Evolutionary conservation across 2,329 filamentous ascomycete genomes (phyloP).

Genomic region (Scytalidium sp.): DNA sequence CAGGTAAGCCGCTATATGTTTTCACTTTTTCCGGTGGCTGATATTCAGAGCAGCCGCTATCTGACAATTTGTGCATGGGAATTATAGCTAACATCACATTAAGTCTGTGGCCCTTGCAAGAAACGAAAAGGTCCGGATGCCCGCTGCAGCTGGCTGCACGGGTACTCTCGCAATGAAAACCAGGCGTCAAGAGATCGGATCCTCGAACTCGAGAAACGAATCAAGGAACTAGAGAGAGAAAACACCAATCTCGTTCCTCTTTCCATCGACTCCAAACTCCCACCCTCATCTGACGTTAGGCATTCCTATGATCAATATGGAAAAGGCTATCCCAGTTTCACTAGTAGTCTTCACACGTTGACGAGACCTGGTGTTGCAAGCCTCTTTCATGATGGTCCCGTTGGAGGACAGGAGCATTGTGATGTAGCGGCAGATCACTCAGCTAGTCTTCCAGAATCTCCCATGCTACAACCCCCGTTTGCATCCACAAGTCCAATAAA

Average conservation of each 20-base stretch:
- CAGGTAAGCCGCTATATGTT: neutral
- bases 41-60: neutral
- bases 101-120: neutral
- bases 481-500: neutral
- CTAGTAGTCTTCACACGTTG: neutral
- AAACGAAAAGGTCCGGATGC: neutral
- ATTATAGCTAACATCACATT: neutral
- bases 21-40: too few relatives aligned
- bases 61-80: neutral
- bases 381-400: neutral
- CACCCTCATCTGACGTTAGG: too few relatives aligned
- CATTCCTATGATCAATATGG: neutral
- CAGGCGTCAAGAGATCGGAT: neutral
- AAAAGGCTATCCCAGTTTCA: neutral
- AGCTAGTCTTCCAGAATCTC: neutral
- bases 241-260: neutral
- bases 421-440: neutral
- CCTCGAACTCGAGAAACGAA: neutral
- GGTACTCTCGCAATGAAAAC: neutral
- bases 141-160: neutral
- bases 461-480: neutral
- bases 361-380: neutral
- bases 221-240: neutral
- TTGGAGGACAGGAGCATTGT: neutral
- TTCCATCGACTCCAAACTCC: neutral